Conservation (phyloP, 2,329 filamentous ascomycete genomes). For the Ophiocordyceps australis region DNA sequence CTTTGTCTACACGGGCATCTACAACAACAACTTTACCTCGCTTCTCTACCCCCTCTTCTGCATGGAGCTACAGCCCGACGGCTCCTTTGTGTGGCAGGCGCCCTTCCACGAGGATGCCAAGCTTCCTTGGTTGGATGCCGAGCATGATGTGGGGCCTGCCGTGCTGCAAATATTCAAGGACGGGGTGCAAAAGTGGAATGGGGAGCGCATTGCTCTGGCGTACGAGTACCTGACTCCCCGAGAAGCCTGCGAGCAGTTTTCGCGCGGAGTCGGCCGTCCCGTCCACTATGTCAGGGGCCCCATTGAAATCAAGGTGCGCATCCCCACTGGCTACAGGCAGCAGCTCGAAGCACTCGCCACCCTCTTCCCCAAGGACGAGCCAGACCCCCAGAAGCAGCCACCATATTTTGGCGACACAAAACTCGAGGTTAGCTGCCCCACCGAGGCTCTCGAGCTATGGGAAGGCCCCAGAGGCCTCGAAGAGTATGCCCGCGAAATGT, state of each 20-base stretch:
- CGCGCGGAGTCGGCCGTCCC: slow-evolving; percentile 56
- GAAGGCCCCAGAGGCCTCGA: slow-evolving; percentile 80
- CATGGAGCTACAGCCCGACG: slow-evolving; percentile 74
- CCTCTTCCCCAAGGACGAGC: slow-evolving; percentile 32
- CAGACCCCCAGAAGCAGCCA: slow-evolving; percentile 36
- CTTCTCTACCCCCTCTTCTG: slow-evolving; percentile 86
- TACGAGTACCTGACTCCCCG: slow-evolving; percentile 76
- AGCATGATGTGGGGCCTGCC: slow-evolving; percentile 87
- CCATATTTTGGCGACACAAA: slow-evolving; percentile 42
- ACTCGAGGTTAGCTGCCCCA: slow-evolving; percentile 47
- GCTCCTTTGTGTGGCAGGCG: slow-evolving; percentile 81
- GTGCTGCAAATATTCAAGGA: slow-evolving; percentile 93
- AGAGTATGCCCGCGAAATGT: slow-evolving; percentile 88
- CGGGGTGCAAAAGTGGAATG: slow-evolving; percentile 70
- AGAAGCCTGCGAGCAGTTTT: slow-evolving; percentile 69
- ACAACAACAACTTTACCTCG: slow-evolving; percentile 98
- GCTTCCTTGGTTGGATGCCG: slow-evolving; percentile 87
- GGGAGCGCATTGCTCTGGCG: slow-evolving; percentile 61
- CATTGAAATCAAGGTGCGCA: slow-evolving; percentile 70
- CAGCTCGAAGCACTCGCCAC: slow-evolving; percentile 57
- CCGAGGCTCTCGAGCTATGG: slow-evolving; percentile 69
- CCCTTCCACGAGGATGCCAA: slow-evolving; percentile 83
- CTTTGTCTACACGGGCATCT: slow-evolving; percentile 92
- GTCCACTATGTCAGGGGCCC: slow-evolving; percentile 63
- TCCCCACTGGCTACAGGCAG: slow-evolving; percentile 74